Evolutionary conservation across 2,329 filamentous ascomycete species (phyloP).

Genomic region (Aspergillus unguis): DNA sequence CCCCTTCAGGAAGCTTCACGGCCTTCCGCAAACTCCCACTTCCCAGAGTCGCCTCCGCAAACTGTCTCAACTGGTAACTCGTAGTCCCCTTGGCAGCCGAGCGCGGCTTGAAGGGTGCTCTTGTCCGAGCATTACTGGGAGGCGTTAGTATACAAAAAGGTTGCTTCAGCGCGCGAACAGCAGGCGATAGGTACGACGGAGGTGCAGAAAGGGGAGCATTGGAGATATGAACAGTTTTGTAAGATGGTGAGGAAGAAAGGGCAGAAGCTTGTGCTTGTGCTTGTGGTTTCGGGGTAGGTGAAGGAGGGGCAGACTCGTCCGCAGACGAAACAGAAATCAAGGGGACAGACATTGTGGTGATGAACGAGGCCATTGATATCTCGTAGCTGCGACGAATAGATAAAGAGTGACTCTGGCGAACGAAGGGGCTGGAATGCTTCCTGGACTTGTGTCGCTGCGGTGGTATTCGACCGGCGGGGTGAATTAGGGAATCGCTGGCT

Average conservation of each 20-base stretch:
- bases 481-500: not conserved
- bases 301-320: constrained; percentile 23
- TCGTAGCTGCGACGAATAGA: constrained; percentile 2
- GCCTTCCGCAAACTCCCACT: constrained; percentile 94
- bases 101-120: constrained; percentile 87
- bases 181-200: constrained; percentile 37
- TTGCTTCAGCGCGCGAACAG: constrained; percentile 36
- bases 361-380: constrained; percentile 66
- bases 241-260: constrained; percentile 27
- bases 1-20: constrained; percentile 93
- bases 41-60: constrained; percentile 93
- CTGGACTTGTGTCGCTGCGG: constrained; percentile 3
- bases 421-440: constrained; percentile 8
- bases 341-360: constrained; percentile 73
- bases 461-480: not conserved
- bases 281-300: constrained; percentile 18
- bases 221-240: constrained; percentile 31
- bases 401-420: not conserved
- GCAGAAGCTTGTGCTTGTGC: not conserved
- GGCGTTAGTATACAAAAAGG: constrained; percentile 40
- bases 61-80: constrained; percentile 92
- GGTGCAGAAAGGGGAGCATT: constrained; percentile 28
- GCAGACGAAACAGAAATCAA: constrained; percentile 33
- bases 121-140: constrained; percentile 76
- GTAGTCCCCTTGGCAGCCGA: constrained; percentile 79